phyloP scores from a whole-genome alignment of 78 protist genomes.

The Dictyostelium brefeldianum region DNA sequence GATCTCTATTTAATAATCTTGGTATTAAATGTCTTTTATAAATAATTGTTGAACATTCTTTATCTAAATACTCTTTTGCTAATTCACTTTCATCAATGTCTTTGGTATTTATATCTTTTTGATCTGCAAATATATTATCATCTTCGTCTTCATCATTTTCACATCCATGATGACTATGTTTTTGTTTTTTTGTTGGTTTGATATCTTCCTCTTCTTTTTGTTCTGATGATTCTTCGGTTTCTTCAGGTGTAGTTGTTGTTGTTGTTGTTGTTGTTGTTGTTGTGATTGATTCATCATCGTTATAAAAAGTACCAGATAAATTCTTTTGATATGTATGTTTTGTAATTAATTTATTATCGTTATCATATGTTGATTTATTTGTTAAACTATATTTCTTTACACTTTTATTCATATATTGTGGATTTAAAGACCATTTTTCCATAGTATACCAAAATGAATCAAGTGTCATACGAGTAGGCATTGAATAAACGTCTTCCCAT shows the following conservation, averaged over 20 bases:
- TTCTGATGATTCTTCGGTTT: background rate
- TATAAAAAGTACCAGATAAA: constrained; percentile 6
- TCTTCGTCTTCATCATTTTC: constrained; percentile 17
- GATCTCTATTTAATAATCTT: constrained; percentile 49
- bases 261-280: background rate
- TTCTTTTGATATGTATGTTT: constrained; percentile 8
- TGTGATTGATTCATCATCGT: background rate
- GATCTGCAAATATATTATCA: background rate
- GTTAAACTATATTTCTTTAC: constrained; percentile 28
- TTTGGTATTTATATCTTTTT: background rate
- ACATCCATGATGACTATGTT: constrained; percentile 9
- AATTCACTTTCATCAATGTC: constrained; percentile 20
- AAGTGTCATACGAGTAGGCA: constrained; percentile 33
- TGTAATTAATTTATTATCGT: constrained; percentile 3
- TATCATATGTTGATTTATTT: constrained; percentile 31
- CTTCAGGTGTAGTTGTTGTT: background rate
- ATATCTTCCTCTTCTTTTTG: background rate
- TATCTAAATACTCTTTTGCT: constrained; percentile 47
- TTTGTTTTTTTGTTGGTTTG: background rate
- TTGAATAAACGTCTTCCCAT: constrained; percentile 2
- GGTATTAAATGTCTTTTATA: constrained; percentile 63
- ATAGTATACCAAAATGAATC: constrained; percentile 62
- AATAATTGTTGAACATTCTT: background rate
- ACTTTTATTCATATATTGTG: constrained; percentile 31
- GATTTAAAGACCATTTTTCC: constrained; percentile 71